Percentiles rank a stretch among this genome's conserved stretches.
phyloP scores from a whole-genome alignment of 2,329 filamentous ascomycete species.

The Penicillium rolfsii region DNA sequence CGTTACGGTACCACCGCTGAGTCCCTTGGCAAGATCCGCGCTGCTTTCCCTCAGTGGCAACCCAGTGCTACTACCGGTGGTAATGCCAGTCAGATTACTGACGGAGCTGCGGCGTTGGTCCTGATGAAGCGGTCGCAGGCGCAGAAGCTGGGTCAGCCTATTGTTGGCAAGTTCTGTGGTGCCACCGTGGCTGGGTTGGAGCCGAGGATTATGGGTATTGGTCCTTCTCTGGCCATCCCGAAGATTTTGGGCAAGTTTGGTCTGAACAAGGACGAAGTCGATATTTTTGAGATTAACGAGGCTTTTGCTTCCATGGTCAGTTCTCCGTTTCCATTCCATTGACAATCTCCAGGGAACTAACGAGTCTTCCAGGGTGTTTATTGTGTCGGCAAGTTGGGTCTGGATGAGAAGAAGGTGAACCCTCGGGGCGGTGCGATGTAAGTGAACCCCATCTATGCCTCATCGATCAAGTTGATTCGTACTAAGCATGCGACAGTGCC shows the following conservation, averaged over 20 bases:
- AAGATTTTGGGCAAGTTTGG: slow-evolving; percentile 82
- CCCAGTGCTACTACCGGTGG: slow-evolving; percentile 88
- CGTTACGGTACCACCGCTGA: slow-evolving; percentile 80
- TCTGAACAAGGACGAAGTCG: slow-evolving; percentile 56
- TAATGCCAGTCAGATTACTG: slow-evolving; percentile 89
- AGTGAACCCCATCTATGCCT: slow-evolving; percentile 17
- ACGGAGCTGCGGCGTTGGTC: slow-evolving; percentile 87
- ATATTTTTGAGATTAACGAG: slow-evolving; percentile 68
- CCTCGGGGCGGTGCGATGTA: slow-evolving; percentile 87
- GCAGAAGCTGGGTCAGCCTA: slow-evolving; percentile 77
- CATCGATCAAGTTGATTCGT: neutral
- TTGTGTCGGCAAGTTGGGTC: slow-evolving; percentile 80
- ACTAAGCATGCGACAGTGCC: slow-evolving; percentile 51
- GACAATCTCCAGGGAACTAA: neutral
- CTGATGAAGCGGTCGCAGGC: slow-evolving; percentile 90
- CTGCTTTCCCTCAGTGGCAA: slow-evolving; percentile 75
- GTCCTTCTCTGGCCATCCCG: slow-evolving; percentile 88
- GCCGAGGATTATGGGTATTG: slow-evolving; percentile 89
- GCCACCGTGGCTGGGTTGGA: slow-evolving; percentile 82
- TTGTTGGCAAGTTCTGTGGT: slow-evolving; percentile 86
- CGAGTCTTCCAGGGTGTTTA: slow-evolving; percentile 71
- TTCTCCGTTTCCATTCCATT: neutral
- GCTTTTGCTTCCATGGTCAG: slow-evolving; percentile 72
- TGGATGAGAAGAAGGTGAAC: slow-evolving; percentile 84
- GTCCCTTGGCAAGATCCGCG: slow-evolving; percentile 78